Evolutionary conservation across 805 yeast species (phyloP), one percentile per base, ranked within the genome.

Genomic region (Ogataea populi-albae): DNA sequence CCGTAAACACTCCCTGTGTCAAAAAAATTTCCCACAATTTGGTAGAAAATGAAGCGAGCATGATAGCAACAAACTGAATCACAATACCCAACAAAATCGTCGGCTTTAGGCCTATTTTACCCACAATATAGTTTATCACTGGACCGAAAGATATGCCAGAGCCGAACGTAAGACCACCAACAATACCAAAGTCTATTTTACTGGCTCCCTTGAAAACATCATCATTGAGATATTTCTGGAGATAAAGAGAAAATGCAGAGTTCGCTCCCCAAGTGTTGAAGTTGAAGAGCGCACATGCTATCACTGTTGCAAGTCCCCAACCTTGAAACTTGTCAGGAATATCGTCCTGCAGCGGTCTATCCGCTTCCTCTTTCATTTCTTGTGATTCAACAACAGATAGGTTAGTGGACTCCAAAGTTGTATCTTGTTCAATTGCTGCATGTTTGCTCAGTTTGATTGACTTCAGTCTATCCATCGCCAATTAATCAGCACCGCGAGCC

Each of bases 221-320:
- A 34, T 70, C 52, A 27, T 71, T 68, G 17, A 81, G 44, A 50
- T 79, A 83, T 43, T 66, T 69, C 1, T 82, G 68, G 17, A 82
- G 61, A 45, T 77, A 80, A 4, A 83, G 70, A 19, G 86, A 81
- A 52, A 69, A 83, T 3, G 80, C 82, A 5, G 77, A 63, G 45
- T 81, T 81, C 45, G 82, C 72, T 11, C 93, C 93, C 89, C 91
- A 83, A 0, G 86, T 73, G 24, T 73, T 65, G 44, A 77, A 71
- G 54, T 77, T 75, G 26, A 77, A 60, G 4, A 76, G 34, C 19
- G 68, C 61, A 3, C 74, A 69, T 10, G 78, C 75, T 11, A 72
- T 41, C 10, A 74, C 71, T 14, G 52, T 33, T 2, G 49, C 19
- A 15, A 79, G 66, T 0, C 81, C 76, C 83, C 86, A 79, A 2